A percentile compares a stretch with the other conserved stretches of the same genome.
Evolutionary conservation across 495 filamentous ascomycete genomes (phyloP).

Genomic region (Hyphodiscus hymeniophilus): DNA sequence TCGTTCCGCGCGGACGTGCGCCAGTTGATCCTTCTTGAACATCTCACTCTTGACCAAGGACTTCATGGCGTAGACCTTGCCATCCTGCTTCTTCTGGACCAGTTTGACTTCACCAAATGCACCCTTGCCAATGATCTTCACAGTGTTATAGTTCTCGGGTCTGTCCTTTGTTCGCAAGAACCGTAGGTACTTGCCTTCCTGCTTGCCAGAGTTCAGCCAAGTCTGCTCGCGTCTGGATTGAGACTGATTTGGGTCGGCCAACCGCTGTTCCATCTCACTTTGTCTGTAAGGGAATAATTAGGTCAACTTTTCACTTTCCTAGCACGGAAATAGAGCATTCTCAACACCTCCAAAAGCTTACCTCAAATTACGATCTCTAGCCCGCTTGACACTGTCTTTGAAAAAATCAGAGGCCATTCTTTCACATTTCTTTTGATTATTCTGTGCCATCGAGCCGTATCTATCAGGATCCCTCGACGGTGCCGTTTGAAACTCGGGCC

Average conservation of each 20-base stretch:
- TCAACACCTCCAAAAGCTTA: slow-evolving; percentile 28
- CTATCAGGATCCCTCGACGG: slow-evolving; percentile 70
- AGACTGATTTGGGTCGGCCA: slow-evolving; percentile 63
- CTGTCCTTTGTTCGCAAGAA: slow-evolving; percentile 89
- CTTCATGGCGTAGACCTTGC: slow-evolving; percentile 97
- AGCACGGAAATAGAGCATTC: background rate
- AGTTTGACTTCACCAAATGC: slow-evolving; percentile 97
- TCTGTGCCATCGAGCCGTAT: slow-evolving; percentile 51
- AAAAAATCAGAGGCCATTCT: slow-evolving; percentile 83
- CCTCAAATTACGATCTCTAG: slow-evolving; percentile 86
- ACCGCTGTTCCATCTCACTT: slow-evolving; percentile 78
- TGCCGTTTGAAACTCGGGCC: slow-evolving; percentile 44
- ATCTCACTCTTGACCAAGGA: slow-evolving; percentile 97
- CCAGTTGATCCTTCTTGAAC: slow-evolving; percentile 99
- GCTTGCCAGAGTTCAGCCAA: slow-evolving; percentile 66
- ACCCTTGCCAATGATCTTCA: slow-evolving; percentile 98
- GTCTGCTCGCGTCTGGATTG: slow-evolving; percentile 69
- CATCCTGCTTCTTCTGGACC: slow-evolving; percentile 91
- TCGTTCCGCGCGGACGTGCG: slow-evolving; percentile 96
- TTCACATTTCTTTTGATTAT: slow-evolving; percentile 69
- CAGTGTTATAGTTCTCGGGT: slow-evolving; percentile 85
- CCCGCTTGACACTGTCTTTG: slow-evolving; percentile 89
- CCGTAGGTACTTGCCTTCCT: slow-evolving; percentile 85
- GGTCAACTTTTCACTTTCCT: background rate
- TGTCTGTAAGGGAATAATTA: slow-evolving; percentile 45